Percentiles rank a stretch among this genome's conserved stretches.
These are phyloP conservation scores for Lignosus rhinocerotis DNA, from an alignment of 1,284 basidiomycete species.

Conservation along the genomic window DNA sequence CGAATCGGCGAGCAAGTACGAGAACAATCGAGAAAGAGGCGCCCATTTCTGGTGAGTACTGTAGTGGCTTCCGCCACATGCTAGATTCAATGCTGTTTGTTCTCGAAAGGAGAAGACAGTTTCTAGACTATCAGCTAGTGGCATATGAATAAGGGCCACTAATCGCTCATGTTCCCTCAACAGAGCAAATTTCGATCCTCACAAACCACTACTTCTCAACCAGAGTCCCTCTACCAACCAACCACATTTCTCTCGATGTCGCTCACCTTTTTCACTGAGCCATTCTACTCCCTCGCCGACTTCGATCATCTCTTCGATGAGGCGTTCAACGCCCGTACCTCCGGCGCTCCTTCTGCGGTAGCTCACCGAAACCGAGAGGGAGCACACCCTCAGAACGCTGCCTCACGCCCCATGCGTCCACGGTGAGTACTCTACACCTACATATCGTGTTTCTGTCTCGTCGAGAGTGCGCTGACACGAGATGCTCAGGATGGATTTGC, in stretches of 20 bases:
- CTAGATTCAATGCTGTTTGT: no score
- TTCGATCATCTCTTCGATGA: conserved; percentile 50
- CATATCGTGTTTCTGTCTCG: neutral
- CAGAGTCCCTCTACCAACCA: conserved; percentile 44
- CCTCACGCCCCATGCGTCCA: conserved; percentile 24
- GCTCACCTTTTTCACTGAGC: conserved; percentile 41
- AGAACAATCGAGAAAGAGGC: conserved; percentile 1
- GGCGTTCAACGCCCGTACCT: conserved; percentile 32
- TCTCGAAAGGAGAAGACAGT: no score
- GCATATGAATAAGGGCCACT: no score
- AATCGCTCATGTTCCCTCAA: neutral
- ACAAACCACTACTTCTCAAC: neutral
- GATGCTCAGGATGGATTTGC: conserved; percentile 44
- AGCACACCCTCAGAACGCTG: conserved; percentile 1
- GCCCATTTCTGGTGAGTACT: neutral
- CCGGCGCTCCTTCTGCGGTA: conserved; percentile 3
- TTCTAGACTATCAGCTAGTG: no score
- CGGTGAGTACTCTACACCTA: conserved; percentile 23
- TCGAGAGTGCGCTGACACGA: neutral
- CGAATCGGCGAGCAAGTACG: neutral
- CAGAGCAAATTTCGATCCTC: neutral
- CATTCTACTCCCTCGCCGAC: conserved; percentile 41
- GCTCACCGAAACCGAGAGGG: conserved; percentile 1
- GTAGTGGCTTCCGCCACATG: neutral
- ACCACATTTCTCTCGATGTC: conserved; percentile 25